Percentiles rank a stretch among this genome's conserved stretches.
These are phyloP conservation scores for Didymellaceae sp. DNA, from an alignment of 2,329 filamentous ascomycete genomes.

Conservation along the genomic window DNA sequence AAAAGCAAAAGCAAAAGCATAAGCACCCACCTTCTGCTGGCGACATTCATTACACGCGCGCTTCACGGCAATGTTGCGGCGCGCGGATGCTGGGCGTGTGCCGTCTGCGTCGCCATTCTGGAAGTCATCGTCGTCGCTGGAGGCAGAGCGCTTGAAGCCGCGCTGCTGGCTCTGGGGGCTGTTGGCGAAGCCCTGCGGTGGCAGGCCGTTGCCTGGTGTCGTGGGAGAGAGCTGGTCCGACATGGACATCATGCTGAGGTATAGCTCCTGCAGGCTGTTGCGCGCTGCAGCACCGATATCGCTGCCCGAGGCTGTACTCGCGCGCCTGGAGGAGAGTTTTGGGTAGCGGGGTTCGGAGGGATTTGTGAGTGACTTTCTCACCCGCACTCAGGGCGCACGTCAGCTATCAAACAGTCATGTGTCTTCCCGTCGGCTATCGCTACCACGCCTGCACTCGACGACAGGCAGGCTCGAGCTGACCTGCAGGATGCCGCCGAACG, in stretches of 20 bases:
- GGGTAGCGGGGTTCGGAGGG: conserved; percentile 9
- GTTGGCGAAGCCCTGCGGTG: conserved; percentile 34
- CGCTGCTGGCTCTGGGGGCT: conserved; percentile 41
- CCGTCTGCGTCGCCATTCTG: conserved; percentile 36
- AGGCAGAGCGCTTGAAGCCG: conserved; percentile 47
- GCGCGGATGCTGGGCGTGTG: conserved; percentile 33
- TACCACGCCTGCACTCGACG: conserved; percentile 6
- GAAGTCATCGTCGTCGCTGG: conserved; percentile 46
- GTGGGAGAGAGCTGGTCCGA: conserved; percentile 33
- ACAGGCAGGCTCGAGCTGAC: conserved; percentile 19
- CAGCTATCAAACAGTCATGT: conserved; percentile 18
- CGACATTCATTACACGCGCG: conserved; percentile 84
- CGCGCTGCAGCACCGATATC: conserved; percentile 28
- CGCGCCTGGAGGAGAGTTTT: conserved; percentile 12
- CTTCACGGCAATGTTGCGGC: conserved; percentile 58
- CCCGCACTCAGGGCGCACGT: conserved; percentile 10
- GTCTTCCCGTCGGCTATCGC: conserved; percentile 19
- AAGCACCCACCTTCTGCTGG: conserved; percentile 76
- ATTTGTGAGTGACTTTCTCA: conserved; percentile 13
- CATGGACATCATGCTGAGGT: conserved; percentile 18
- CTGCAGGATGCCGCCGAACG: conserved; percentile 25
- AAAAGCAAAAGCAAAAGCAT: background rate
- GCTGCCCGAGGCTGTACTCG: conserved; percentile 20
- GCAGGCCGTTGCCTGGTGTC: conserved; percentile 35
- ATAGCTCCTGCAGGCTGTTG: conserved; percentile 19